A percentile compares a stretch with the other conserved stretches of the same genome.
phyloP scores from a whole-genome alignment of 345 rosid genomes.

The Geranium brycei region DNA sequence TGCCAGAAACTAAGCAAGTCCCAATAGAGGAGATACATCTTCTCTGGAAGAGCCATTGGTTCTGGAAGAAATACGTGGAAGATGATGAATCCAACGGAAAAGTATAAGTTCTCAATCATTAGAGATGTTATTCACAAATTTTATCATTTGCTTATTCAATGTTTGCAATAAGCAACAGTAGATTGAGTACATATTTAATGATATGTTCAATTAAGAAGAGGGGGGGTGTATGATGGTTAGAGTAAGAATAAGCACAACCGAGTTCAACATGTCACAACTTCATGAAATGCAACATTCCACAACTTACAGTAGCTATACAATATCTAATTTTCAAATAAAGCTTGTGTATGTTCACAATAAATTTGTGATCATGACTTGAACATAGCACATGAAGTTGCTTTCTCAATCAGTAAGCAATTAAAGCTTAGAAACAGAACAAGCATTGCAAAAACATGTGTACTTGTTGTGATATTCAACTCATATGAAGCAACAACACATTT shows the following conservation, averaged over 20 bases:
- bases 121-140: too few species aligned
- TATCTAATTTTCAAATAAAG: too few species aligned
- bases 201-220: too few species aligned
- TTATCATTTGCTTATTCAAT: background rate
- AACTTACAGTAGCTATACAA: background rate
- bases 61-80: constrained; percentile 57
- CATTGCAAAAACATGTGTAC: background rate
- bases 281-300: background rate
- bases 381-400: background rate
- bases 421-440: background rate
- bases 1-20: constrained; percentile 88
- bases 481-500: background rate
- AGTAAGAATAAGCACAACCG: too few species aligned
- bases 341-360: background rate
- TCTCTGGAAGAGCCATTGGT: constrained; percentile 60
- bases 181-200: background rate
- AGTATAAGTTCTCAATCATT: background rate
- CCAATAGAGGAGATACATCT: constrained; percentile 75
- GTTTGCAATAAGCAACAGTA: background rate
- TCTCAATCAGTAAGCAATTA: background rate
- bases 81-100: background rate
- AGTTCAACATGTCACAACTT: background rate
- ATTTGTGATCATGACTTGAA: background rate
- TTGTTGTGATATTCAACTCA: background rate
- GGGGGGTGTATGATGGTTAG: too few species aligned